Evolutionary conservation across 2,329 filamentous ascomycete genomes (phyloP).

Genomic region (Fusarium humuli): DNA sequence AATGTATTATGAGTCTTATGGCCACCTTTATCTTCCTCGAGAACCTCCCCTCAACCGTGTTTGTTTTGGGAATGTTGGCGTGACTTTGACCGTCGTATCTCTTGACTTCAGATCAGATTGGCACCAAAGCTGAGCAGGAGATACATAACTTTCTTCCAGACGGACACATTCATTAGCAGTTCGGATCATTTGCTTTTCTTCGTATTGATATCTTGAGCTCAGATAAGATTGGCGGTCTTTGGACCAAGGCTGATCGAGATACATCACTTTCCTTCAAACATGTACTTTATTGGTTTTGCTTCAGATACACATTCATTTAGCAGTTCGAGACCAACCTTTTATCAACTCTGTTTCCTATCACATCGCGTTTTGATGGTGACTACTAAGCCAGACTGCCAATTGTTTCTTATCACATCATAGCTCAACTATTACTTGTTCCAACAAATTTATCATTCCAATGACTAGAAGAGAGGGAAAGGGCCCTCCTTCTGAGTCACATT

Average conservation of each 20-base stretch:
- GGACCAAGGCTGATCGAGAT: background rate
- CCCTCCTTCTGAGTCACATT: background rate
- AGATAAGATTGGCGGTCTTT: background rate
- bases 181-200: too few species aligned
- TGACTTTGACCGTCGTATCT: background rate
- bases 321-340: background rate
- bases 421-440: background rate
- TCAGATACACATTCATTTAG: background rate
- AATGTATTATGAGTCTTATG: background rate
- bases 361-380: too few species aligned
- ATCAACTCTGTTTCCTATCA: rapidly evolving
- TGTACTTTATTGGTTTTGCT: too few species aligned
- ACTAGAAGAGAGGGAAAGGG: background rate
- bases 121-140: background rate
- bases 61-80: background rate
- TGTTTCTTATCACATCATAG: background rate
- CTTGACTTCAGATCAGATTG: background rate
- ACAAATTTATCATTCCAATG: background rate
- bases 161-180: too few species aligned
- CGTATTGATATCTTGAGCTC: too few species aligned
- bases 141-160: background rate
- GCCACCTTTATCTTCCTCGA: background rate
- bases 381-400: too few species aligned
- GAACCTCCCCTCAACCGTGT: background rate
- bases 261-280: background rate